Percentiles rank a stretch among this genome's conserved stretches.
Evolutionary conservation across 345 rosid genomes (phyloP).

Genomic region (Populus ilicifolia): DNA sequence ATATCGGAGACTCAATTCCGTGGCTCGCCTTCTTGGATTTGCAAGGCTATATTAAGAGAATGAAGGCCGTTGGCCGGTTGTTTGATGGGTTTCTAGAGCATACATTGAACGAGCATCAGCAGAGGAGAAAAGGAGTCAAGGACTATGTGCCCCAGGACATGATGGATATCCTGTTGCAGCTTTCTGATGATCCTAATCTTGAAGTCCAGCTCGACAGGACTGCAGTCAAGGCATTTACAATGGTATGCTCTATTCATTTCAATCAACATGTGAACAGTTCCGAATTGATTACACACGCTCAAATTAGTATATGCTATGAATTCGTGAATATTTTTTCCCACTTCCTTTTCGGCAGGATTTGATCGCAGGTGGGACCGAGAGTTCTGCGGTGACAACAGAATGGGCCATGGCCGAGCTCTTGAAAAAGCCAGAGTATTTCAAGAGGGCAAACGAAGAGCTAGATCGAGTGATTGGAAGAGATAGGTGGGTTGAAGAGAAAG

Average conservation of each 20-base stretch:
- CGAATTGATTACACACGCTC: neutral
- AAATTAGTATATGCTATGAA: neutral
- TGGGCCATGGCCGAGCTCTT: slow-evolving; percentile 54
- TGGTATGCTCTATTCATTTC: slow-evolving; percentile 18
- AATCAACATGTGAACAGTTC: neutral
- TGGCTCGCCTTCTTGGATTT: slow-evolving; percentile 56
- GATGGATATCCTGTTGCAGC: slow-evolving; percentile 60
- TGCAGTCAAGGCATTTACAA: slow-evolving; percentile 57
- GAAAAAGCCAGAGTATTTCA: slow-evolving; percentile 42
- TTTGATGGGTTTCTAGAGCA: slow-evolving; percentile 55
- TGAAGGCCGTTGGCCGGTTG: slow-evolving; percentile 54
- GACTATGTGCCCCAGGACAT: slow-evolving; percentile 50
- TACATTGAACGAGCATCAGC: slow-evolving; percentile 54
- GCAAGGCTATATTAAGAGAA: slow-evolving; percentile 57
- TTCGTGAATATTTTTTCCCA: neutral
- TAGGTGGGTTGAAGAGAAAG: slow-evolving; percentile 54
- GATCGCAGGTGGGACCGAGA: slow-evolving; percentile 64
- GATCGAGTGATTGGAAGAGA: slow-evolving; percentile 51
- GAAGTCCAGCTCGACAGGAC: slow-evolving; percentile 59
- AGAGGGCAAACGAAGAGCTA: slow-evolving; percentile 52
- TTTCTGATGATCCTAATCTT: slow-evolving; percentile 55
- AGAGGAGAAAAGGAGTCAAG: slow-evolving; percentile 27
- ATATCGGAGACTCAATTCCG: slow-evolving; percentile 64
- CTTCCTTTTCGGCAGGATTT: slow-evolving; percentile 33
- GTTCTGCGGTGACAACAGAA: slow-evolving; percentile 55